phyloP scores from a whole-genome alignment of 805 yeast species.

The Ascoidea asiatica region DNA sequence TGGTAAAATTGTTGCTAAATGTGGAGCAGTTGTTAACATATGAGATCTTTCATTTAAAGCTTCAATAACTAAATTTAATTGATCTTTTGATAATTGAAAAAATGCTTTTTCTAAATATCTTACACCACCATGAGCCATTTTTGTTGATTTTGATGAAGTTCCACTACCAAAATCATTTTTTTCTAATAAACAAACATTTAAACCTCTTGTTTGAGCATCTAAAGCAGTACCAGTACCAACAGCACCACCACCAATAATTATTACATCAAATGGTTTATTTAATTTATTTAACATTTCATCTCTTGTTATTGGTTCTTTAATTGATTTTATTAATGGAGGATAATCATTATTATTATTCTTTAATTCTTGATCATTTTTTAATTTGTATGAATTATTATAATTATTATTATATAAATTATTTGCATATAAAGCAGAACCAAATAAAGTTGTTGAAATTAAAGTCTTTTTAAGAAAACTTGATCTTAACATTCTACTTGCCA shows the following conservation, averaged over 20 bases:
- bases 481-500: no score
- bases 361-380: no score
- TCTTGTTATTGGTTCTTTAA: slow-evolving; percentile 43
- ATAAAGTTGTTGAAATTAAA: no score
- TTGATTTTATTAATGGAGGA: slow-evolving; percentile 28
- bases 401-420: no score
- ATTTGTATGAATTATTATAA: no score
- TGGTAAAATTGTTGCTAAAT: slow-evolving; percentile 73
- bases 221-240: slow-evolving; percentile 89
- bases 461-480: no score
- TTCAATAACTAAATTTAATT: slow-evolving; percentile 77
- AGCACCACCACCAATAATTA: slow-evolving; percentile 93
- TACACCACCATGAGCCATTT: slow-evolving; percentile 97
- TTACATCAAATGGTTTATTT: slow-evolving; percentile 50
- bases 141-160: slow-evolving; percentile 86
- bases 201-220: slow-evolving; percentile 84
- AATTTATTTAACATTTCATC: slow-evolving; percentile 35
- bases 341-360: no score
- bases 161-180: slow-evolving; percentile 86
- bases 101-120: slow-evolving; percentile 90
- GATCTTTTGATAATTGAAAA: slow-evolving; percentile 83
- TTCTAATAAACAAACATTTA: slow-evolving; percentile 78
- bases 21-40: slow-evolving; percentile 85
- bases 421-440: no score
- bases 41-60: slow-evolving; percentile 80